Evolutionary conservation across 164 flowering plant genomes (phyloP).

Genomic region (Magnolia sinica): DNA sequence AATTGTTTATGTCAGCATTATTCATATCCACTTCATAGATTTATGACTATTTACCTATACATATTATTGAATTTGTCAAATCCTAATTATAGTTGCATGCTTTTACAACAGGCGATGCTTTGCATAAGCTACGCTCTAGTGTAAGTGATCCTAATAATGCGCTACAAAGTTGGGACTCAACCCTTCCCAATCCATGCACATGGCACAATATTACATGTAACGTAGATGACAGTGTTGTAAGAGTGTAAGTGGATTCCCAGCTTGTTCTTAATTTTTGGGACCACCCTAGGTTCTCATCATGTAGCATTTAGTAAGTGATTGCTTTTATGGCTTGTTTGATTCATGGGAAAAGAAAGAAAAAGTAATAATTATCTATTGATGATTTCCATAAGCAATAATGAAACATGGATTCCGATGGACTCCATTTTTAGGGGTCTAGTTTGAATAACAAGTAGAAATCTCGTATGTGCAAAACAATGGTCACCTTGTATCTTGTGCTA

Average conservation of each 20-base stretch:
- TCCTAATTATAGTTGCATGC: constrained; percentile 3
- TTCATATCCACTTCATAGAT: too few species aligned
- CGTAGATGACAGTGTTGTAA: constrained; percentile 83
- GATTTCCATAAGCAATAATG: too few species aligned
- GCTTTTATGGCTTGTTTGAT: neutral
- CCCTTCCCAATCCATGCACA: constrained; percentile 89
- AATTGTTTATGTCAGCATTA: too few species aligned
- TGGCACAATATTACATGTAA: constrained; percentile 96
- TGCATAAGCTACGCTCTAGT: constrained; percentile 63
- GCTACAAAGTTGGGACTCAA: constrained; percentile 94
- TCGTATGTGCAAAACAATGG: too few species aligned
- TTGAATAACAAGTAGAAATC: too few species aligned
- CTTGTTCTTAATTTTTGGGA: neutral
- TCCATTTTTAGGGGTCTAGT: too few species aligned
- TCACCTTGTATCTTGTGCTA: too few species aligned
- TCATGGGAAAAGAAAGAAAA: too few species aligned
- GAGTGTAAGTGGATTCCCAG: constrained; percentile 55
- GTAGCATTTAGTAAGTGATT: neutral
- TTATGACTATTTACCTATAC: too few species aligned
- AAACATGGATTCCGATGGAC: too few species aligned
- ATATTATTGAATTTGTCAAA: too few species aligned
- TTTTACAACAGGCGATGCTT: constrained; percentile 71
- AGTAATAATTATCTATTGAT: too few species aligned
- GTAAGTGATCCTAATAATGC: constrained; percentile 80
- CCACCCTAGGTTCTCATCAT: neutral